These are phyloP conservation scores for Penicillium coprophilum DNA, from an alignment of 495 filamentous ascomycete genomes.

Conservation along the genomic window DNA sequence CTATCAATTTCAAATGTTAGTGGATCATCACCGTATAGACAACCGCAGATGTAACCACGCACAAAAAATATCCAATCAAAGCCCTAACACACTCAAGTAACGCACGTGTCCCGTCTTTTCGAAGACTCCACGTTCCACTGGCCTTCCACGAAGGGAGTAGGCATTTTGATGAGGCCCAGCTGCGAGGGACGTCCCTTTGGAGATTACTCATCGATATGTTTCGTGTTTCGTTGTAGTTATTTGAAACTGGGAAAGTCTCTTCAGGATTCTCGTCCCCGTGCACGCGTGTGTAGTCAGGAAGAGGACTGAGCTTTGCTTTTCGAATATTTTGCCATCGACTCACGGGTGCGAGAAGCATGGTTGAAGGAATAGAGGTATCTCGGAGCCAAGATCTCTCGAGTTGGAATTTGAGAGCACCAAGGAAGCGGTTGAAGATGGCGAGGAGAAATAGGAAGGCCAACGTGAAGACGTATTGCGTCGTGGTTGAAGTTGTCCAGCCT, in stretches of 20 bases:
- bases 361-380: background rate
- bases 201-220: background rate
- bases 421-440: slow-evolving; percentile 24
- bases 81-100: slow-evolving; percentile 16
- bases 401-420: slow-evolving; percentile 20
- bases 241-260: background rate
- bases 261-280: background rate
- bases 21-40: too few species aligned
- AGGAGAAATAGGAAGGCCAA: slow-evolving; percentile 20
- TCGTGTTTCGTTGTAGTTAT: background rate
- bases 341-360: background rate
- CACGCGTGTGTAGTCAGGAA: slow-evolving; percentile 11
- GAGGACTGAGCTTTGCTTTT: slow-evolving; percentile 18
- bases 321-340: background rate
- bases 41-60: slow-evolving; percentile 1
- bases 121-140: slow-evolving; percentile 13
- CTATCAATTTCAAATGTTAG: background rate
- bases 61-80: slow-evolving; percentile 21
- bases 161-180: background rate
- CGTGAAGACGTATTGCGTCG: slow-evolving; percentile 16
- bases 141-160: slow-evolving; percentile 9
- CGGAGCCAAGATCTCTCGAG: slow-evolving; percentile 10
- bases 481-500: slow-evolving; percentile 20
- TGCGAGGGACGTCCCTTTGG: background rate
- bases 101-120: slow-evolving; percentile 9